Conservation (phyloP, 306 rosid genomes). For the Vicia villosa region DNA sequence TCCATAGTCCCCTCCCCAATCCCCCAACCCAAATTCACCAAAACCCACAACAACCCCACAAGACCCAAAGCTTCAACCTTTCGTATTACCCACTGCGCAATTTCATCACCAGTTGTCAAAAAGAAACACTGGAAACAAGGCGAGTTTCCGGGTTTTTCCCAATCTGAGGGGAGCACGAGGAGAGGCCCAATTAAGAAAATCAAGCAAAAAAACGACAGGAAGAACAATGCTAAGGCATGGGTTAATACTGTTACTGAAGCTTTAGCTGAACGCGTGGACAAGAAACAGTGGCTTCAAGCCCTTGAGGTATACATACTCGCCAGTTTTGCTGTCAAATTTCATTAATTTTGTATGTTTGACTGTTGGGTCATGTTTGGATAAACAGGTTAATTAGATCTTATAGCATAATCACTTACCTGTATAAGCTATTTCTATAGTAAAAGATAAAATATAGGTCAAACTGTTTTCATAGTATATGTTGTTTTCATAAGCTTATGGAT, state of each 20-base stretch:
- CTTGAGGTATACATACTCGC: slow-evolving; percentile 56
- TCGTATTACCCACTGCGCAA: slow-evolving; percentile 46
- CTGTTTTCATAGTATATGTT: not conserved
- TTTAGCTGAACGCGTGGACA: slow-evolving; percentile 62
- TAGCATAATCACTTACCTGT: not conserved
- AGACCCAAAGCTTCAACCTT: slow-evolving; percentile 38
- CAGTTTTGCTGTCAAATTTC: slow-evolving; percentile 16
- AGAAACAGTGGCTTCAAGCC: slow-evolving; percentile 96
- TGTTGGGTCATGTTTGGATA: not conserved
- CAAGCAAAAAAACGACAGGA: slow-evolving; percentile 77
- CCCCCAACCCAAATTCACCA: slow-evolving; percentile 35
- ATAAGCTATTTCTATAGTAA: not conserved
- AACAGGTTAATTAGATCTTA: not conserved
- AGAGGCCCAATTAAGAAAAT: slow-evolving; percentile 69
- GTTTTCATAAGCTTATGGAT: not conserved
- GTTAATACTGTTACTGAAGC: slow-evolving; percentile 89
- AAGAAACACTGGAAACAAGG: slow-evolving; percentile 88
- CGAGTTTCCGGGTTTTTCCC: slow-evolving; percentile 70
- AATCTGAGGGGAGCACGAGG: slow-evolving; percentile 45
- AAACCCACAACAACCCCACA: not conserved
- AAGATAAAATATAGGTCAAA: not conserved
- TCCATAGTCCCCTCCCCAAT: slow-evolving; percentile 56
- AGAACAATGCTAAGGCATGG: slow-evolving; percentile 81
- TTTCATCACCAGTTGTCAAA: slow-evolving; percentile 53
- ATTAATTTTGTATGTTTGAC: not conserved